Conservation (phyloP, 257 asterid species). For the Solanum medicagineum region DNA sequence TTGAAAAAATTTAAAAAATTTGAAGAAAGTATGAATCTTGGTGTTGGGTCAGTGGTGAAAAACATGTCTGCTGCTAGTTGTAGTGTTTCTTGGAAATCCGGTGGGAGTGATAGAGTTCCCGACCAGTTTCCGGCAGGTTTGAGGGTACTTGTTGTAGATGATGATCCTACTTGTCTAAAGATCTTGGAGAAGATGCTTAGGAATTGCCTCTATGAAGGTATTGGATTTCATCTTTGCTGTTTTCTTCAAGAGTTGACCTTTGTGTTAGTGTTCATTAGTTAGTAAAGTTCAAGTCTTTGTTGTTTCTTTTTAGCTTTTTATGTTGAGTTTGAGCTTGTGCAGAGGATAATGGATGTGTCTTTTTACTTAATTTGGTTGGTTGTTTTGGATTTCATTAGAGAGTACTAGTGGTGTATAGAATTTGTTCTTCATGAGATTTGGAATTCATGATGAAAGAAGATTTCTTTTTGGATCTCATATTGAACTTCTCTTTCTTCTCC, state of each 20-base stretch:
- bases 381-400: background rate
- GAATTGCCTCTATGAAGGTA: constrained; percentile 80
- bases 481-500: background rate
- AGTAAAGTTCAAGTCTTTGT: background rate
- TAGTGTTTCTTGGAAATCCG: constrained; percentile 46
- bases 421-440: background rate
- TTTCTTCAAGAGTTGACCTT: background rate
- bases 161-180: constrained; percentile 84
- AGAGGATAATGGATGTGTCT: background rate
- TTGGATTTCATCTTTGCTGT: background rate
- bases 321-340: background rate
- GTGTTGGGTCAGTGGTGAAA: constrained; percentile 28
- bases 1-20: background rate
- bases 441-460: background rate
- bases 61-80: constrained; percentile 29
- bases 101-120: constrained; percentile 44
- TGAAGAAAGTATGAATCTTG: constrained; percentile 56
- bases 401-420: background rate
- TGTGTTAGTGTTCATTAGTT: background rate
- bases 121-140: constrained; percentile 89
- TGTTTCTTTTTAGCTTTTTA: background rate
- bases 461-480: background rate
- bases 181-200: constrained; percentile 91
- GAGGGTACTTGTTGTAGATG: constrained; percentile 88
- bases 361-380: background rate